Conservation (phyloP, 2,329 filamentous ascomycete genomes). For the Xylaria sp. region DNA sequence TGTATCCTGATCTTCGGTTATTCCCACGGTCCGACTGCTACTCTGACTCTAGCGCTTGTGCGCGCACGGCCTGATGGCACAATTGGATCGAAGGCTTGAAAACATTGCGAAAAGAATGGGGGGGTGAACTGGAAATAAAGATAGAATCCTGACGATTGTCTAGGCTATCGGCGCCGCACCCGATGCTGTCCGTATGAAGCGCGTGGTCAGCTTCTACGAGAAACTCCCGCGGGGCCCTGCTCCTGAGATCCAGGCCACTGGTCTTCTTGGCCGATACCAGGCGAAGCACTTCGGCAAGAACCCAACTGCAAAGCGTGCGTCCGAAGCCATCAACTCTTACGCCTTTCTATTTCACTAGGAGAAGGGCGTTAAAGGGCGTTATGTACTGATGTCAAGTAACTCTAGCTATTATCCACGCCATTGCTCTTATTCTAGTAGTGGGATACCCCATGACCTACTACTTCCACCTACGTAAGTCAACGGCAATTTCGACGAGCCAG, state of each 20-base stretch:
- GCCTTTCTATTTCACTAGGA: background rate
- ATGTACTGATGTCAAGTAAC: constrained; percentile 39
- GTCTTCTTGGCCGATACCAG: constrained; percentile 89
- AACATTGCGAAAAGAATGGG: background rate
- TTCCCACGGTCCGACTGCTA: constrained; percentile 3
- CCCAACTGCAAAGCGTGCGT: constrained; percentile 85
- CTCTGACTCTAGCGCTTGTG: background rate
- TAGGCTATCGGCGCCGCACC: constrained; percentile 94
- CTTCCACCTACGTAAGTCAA: constrained; percentile 94
- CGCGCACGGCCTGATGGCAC: background rate
- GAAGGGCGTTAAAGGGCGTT: background rate
- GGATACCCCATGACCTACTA: constrained; percentile 99
- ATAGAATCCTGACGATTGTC: constrained; percentile 51
- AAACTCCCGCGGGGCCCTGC: constrained; percentile 94
- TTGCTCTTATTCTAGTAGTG: constrained; percentile 79
- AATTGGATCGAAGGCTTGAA: constrained; percentile 11
- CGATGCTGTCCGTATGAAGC: constrained; percentile 97
- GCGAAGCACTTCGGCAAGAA: constrained; percentile 96
- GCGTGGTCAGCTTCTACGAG: constrained; percentile 98
- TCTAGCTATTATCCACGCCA: constrained; percentile 86
- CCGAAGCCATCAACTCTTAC: background rate
- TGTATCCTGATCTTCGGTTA: constrained; percentile 18
- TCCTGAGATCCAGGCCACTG: constrained; percentile 82
- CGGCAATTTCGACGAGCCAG: background rate
- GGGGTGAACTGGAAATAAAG: constrained; percentile 16